These are phyloP conservation scores for Leptodontidium sp. DNA, from an alignment of 2,329 filamentous ascomycete genomes.

Conservation along the genomic window DNA sequence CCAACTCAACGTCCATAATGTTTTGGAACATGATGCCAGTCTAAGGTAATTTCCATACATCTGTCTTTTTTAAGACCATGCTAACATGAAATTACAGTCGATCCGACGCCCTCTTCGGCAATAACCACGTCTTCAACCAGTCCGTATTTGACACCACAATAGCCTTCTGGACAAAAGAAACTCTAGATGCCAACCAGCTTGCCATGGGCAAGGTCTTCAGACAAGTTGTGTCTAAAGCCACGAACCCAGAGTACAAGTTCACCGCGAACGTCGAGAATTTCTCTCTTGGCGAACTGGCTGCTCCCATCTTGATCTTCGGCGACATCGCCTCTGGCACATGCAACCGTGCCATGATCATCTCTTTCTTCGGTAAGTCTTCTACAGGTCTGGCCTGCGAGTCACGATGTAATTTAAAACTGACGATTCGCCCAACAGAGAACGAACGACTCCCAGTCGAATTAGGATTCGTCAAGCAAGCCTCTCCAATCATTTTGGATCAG, in stretches of 20 bases:
- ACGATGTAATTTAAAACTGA: neutral
- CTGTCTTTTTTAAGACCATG: too few relatives aligned
- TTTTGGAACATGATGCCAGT: slow-evolving; percentile 60
- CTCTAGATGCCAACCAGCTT: slow-evolving; percentile 52
- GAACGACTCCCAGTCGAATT: slow-evolving; percentile 52
- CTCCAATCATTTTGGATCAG: slow-evolving; percentile 20
- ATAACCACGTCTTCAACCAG: slow-evolving; percentile 61
- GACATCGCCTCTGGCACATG: slow-evolving; percentile 52
- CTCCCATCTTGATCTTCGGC: slow-evolving; percentile 59
- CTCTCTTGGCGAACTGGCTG: slow-evolving; percentile 58
- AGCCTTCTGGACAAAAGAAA: slow-evolving; percentile 55
- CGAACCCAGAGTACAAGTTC: slow-evolving; percentile 59
- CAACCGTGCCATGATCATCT: slow-evolving; percentile 52
- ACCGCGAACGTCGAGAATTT: slow-evolving; percentile 51
- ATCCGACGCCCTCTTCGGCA: slow-evolving; percentile 58
- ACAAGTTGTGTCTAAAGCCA: slow-evolving; percentile 53
- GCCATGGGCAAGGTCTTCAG: slow-evolving; percentile 57
- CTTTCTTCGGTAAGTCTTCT: slow-evolving; percentile 53
- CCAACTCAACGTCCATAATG: slow-evolving; percentile 55
- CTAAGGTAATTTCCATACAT: slow-evolving; percentile 46
- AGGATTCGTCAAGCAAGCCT: slow-evolving; percentile 48
- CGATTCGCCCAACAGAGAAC: slow-evolving; percentile 48
- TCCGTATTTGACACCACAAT: slow-evolving; percentile 57
- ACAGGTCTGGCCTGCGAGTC: neutral
- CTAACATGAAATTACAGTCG: slow-evolving; percentile 48